A percentile compares a stretch with the other conserved stretches of the same genome.
These are phyloP conservation scores for Kwoniella botswanensis DNA, from an alignment of 768 basidiomycete genomes.

Conservation along the genomic window DNA sequence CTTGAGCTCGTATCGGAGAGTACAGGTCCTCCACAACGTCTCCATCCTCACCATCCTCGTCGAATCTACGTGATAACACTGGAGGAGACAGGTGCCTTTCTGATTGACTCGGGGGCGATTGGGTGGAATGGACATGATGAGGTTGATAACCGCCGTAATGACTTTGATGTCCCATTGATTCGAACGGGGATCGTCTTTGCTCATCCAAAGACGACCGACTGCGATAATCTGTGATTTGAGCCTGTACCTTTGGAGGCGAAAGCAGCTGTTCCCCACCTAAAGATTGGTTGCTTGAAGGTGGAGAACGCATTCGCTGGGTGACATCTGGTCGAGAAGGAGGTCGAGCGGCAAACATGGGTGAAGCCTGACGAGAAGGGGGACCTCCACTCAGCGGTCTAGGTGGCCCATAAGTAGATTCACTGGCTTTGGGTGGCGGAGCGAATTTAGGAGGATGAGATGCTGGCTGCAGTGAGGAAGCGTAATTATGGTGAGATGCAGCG, in stretches of 20 bases:
- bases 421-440: constrained; percentile 16
- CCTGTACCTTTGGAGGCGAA: constrained; percentile 6
- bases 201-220: not conserved
- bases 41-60: constrained; percentile 26
- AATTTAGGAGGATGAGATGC: constrained; percentile 2
- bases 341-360: constrained; percentile 23
- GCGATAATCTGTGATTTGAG: not conserved
- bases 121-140: not conserved
- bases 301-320: constrained; percentile 13
- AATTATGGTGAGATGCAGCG: constrained; percentile 9
- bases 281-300: constrained; percentile 6
- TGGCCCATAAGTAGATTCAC: constrained; percentile 12
- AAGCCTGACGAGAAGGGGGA: constrained; percentile 11
- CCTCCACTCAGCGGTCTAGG: constrained; percentile 22
- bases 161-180: not conserved
- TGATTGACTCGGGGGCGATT: not conserved
- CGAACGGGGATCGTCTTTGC: not conserved
- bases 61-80: constrained; percentile 10
- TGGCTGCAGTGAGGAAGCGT: not conserved
- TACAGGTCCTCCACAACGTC: constrained; percentile 8
- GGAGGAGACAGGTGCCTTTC: constrained; percentile 18
- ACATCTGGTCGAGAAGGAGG: constrained; percentile 20
- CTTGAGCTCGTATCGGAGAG: not conserved
- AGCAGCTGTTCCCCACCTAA: constrained; percentile 8
- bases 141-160: not conserved